Evolutionary conservation across 179 eudicot species (phyloP), one percentile per base, ranked within the genome.

Genomic region (Corrigiola litoralis): DNA sequence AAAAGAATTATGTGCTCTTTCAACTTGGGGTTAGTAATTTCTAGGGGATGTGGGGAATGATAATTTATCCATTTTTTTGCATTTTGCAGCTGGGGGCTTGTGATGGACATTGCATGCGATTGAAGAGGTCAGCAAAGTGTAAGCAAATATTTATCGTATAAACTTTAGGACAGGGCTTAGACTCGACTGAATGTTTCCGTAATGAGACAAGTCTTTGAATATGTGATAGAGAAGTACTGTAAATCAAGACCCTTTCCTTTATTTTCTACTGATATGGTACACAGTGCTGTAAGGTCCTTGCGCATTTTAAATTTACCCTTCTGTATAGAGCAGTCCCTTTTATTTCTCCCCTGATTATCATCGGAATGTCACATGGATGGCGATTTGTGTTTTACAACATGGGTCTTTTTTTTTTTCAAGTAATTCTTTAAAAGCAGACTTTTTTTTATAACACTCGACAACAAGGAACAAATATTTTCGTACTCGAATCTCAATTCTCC

Each of bases 91-190:
- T 56, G 9, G 60, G 48, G 46, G 21, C 63, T 41, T 41, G 21
- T 32, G 63, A 57, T 58, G 77, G 79, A 67, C 68, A 62, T 32
- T 65, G 17, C 27, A 0, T 69, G 56, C 38, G 66, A 34, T 40
- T 40, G 16, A 68, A 80, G 63, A 66, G 32, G 37, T 52, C 80
- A 24, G 33, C 54, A 6, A 70, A 58, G 20, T 77, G 90, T 85
- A 79, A 81, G 86, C 62, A 50, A 28, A 27, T 18, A 12, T 2
- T n/a, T 34, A 57, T 63, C 50, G 34, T 52, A 45, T 55, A 31
- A 7, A n/a, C 2, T 55, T 38, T 62, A 4, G 18, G 5, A 18
- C 5, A 24, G 27, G 40, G 55, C 28, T 12, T 71, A 4, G 20
- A 42, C 16, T 63, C 42, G 36, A 23, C 21, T 53, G 60, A 3